Percentiles rank a stretch among this genome's conserved stretches.
Conservation (phyloP, 2,329 filamentous ascomycete species). For the Metarhizium brunneum region DNA sequence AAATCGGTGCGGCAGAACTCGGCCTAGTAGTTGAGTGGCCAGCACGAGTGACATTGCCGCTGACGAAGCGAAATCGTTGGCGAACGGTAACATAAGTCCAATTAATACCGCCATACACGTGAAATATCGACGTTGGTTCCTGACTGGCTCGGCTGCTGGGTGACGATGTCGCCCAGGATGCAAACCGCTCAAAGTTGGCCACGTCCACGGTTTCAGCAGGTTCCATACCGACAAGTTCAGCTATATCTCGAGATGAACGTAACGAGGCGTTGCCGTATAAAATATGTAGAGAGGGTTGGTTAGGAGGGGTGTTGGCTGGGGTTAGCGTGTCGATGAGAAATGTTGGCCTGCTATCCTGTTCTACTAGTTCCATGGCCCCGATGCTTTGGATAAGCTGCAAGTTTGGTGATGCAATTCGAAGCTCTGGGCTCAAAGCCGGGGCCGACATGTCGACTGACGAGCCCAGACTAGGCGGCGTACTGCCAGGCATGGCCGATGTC, state of each 20-base stretch:
- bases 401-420: conserved; percentile 34
- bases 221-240: conserved; percentile 46
- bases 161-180: conserved; percentile 55
- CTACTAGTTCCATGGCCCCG: conserved; percentile 62
- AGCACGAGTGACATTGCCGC: conserved; percentile 35
- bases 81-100: conserved; percentile 66
- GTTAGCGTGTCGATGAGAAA: conserved; percentile 64
- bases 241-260: conserved; percentile 43
- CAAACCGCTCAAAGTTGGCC: conserved; percentile 53
- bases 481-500: conserved; percentile 38
- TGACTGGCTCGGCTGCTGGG: conserved; percentile 41
- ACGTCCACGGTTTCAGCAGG: conserved; percentile 31
- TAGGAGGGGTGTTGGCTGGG: conserved; percentile 37
- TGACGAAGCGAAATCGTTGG: conserved; percentile 59
- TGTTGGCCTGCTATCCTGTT: conserved; percentile 67
- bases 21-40: conserved; percentile 21
- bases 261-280: conserved; percentile 62
- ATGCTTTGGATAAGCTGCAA: conserved; percentile 52
- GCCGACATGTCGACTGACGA: conserved; percentile 45
- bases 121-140: conserved; percentile 44
- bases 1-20: conserved; percentile 28
- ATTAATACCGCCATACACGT: conserved; percentile 52
- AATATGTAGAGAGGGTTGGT: conserved; percentile 45
- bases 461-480: conserved; percentile 41
- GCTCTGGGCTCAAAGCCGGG: conserved; percentile 43